A percentile compares a stretch with the other conserved stretches of the same genome.
Conservation (phyloP, 2,329 filamentous ascomycete species). For the Cercospora sp. region DNA sequence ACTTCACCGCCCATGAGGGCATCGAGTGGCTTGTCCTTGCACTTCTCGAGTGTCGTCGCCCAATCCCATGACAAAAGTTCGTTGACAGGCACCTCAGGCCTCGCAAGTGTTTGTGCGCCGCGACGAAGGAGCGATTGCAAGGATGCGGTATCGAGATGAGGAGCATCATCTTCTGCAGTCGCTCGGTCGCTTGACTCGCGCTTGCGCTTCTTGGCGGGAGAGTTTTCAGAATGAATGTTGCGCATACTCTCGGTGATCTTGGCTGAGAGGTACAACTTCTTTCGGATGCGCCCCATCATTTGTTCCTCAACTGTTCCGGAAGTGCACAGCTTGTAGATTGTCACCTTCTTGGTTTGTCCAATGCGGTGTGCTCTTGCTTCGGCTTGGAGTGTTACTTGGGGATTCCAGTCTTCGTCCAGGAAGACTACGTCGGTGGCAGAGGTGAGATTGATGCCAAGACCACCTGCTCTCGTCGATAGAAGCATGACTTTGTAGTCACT, state of each 20-base stretch:
- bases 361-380: constrained; percentile 58
- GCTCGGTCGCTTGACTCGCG: constrained; percentile 26
- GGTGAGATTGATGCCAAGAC: constrained; percentile 57
- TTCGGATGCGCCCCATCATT: constrained; percentile 59
- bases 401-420: constrained; percentile 58
- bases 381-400: constrained; percentile 55
- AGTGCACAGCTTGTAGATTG: constrained; percentile 58
- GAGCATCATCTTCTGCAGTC: constrained; percentile 51
- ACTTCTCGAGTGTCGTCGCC: constrained; percentile 55
- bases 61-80: constrained; percentile 62
- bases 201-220: constrained; percentile 39
- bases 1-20: constrained; percentile 40
- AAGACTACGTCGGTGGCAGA: constrained; percentile 58
- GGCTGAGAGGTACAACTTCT: constrained; percentile 62
- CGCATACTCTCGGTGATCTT: constrained; percentile 62
- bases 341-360: constrained; percentile 56
- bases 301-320: constrained; percentile 60
- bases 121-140: constrained; percentile 57
- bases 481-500: constrained; percentile 56
- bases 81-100: constrained; percentile 54
- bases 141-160: constrained; percentile 53
- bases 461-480: constrained; percentile 57
- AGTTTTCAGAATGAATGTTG: constrained; percentile 48
- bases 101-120: constrained; percentile 55
- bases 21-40: constrained; percentile 53